Evolutionary conservation across 169 alveolate genomes (phyloP).

Genomic region (Plasmodium ovale): DNA sequence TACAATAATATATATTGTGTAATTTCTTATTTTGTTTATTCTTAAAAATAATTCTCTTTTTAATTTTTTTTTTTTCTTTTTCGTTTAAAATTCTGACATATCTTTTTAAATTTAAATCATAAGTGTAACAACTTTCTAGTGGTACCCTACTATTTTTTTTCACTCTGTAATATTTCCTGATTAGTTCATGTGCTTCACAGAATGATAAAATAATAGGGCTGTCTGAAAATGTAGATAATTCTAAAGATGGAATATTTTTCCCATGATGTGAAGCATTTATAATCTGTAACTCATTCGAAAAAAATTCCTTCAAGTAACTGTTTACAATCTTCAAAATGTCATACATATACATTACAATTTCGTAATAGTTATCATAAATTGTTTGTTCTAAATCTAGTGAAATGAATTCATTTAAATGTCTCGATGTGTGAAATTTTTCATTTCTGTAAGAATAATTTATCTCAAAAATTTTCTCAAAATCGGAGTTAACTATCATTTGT

Average conservation of each 20-base stretch:
- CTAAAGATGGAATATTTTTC: neutral
- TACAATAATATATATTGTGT: constrained; percentile 35
- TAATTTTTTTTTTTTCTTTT: constrained; percentile 25
- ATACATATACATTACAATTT: constrained; percentile 44
- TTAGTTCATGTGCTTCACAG: constrained; percentile 45
- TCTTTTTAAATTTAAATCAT: neutral
- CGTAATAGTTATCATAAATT: constrained; percentile 37
- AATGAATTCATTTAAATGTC: constrained; percentile 49
- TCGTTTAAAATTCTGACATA: neutral
- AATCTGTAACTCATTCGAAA: neutral
- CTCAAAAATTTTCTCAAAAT: constrained; percentile 31
- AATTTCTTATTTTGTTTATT: neutral
- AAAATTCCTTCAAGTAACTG: neutral
- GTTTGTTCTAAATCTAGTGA: constrained; percentile 42
- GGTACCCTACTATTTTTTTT: neutral
- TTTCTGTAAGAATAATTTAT: constrained; percentile 53
- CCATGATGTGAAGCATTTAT: neutral
- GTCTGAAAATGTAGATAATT: neutral
- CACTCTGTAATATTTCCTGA: neutral
- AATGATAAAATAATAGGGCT: constrained; percentile 32
- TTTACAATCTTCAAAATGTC: neutral
- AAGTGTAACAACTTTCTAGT: neutral
- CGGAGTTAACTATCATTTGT: constrained; percentile 47
- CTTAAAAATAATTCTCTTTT: constrained; percentile 19
- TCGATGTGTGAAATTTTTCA: constrained; percentile 41